Evolutionary conservation across 345 rosid genomes (phyloP).

Genomic region (Noccaea bulbosa): DNA sequence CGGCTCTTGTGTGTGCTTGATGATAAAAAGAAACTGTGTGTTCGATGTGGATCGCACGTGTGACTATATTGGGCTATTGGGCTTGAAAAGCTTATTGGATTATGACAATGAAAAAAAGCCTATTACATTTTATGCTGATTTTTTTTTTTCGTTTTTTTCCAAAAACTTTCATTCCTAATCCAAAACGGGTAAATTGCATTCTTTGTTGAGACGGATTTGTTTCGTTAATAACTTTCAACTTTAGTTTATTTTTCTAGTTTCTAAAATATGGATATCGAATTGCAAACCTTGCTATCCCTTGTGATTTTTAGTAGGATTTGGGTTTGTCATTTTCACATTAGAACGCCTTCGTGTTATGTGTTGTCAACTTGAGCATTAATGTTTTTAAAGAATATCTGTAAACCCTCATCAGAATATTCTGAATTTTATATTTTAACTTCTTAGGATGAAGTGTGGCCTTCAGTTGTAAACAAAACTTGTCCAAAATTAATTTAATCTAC

Average conservation of each 20-base stretch:
- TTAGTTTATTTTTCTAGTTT: no score
- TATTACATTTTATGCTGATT: neutral
- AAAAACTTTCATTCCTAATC: neutral
- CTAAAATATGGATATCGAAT: no score
- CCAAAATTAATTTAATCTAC: neutral
- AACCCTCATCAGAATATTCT: neutral
- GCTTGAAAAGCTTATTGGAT: neutral
- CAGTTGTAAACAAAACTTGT: neutral
- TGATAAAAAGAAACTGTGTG: constrained; percentile 25
- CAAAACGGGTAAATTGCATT: neutral
- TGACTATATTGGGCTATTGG: constrained; percentile 27
- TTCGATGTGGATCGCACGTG: constrained; percentile 16
- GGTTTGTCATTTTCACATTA: neutral
- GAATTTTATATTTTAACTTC: no score
- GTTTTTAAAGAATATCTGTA: neutral
- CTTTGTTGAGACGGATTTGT: no score
- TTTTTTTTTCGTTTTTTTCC: neutral
- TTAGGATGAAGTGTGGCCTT: neutral
- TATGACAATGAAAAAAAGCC: neutral
- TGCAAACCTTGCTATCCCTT: no score
- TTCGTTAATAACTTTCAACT: no score
- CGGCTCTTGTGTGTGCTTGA: constrained; percentile 7
- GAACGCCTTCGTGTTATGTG: neutral
- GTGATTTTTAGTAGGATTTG: no score
- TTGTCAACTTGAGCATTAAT: no score